Conservation (phyloP, 305 asterid species). For the Plantago lanceolata region DNA sequence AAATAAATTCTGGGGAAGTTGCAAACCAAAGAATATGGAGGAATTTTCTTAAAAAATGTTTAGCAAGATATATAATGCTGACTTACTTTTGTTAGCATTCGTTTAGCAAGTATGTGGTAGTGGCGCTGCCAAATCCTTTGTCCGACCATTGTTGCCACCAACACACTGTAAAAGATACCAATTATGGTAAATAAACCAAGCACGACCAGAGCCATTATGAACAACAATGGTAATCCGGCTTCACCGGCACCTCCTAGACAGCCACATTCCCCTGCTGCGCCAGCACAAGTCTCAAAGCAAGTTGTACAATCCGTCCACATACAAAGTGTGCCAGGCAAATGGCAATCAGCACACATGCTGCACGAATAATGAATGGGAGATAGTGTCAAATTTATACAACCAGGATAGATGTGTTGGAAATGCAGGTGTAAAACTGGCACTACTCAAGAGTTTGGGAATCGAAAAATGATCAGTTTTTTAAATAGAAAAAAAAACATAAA, state of each 20-base stretch:
- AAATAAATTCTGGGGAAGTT: background rate
- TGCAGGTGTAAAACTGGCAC: background rate
- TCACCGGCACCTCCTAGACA: constrained; percentile 97
- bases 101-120: constrained; percentile 90
- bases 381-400: background rate
- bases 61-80: background rate
- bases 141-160: constrained; percentile 96
- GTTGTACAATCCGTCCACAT: constrained; percentile 97
- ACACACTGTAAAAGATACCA: constrained; percentile 83
- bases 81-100: constrained; percentile 93
- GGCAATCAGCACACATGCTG: constrained; percentile 93
- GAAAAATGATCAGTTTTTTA: too few species aligned
- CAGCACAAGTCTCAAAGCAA: constrained; percentile 83
- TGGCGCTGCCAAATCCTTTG: constrained; percentile 99
- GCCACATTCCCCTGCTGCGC: constrained; percentile 79
- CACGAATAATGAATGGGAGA: constrained; percentile 17
- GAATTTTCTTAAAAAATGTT: too few species aligned
- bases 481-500: too few species aligned
- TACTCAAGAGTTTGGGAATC: too few species aligned
- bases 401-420: constrained; percentile 6
- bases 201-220: constrained; percentile 70
- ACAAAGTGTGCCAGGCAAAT: constrained; percentile 93
- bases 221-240: constrained; percentile 79
- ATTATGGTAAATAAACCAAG: constrained; percentile 81
- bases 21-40: too few species aligned